Evolutionary conservation across 2,329 filamentous ascomycete genomes (phyloP), one percentile per base, ranked within the genome.

Genomic region (Helotiales sp.): DNA sequence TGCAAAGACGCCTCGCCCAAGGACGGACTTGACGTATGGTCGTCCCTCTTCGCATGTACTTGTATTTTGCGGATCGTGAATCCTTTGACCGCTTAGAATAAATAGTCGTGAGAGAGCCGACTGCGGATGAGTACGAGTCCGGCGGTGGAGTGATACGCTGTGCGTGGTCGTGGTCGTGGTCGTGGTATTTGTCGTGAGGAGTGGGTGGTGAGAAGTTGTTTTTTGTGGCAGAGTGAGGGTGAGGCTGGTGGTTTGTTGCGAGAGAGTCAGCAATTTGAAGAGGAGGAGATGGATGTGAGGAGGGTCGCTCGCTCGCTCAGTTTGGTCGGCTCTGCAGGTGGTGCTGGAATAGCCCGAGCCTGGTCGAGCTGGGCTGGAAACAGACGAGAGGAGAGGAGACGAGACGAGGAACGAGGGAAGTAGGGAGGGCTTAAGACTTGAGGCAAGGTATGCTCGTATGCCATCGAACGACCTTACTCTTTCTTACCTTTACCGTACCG

Each of bases 11-110:
- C 64, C 67, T 62, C 67, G 62, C 67, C 69, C 55, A 65, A 59
- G 61, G 57, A 32, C 47, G 50, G 30, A 63, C 64, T 70, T 67
- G 70, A 70, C 66, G 69, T 70, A 63, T 62, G 63, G 70, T 47
- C 40, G 20, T 63, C 47, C 54, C 54, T 50, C 54, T 65, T 69
- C 45, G 64, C 69, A 72, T 72, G 43, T 57, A 65, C 63, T 50
- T 37, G 30, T 60, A 13, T 40, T 26, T 22, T 34, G n/a, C 54
- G 43, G 20, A 61, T 52, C 20, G n/a, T 50, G 15, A 20, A 20
- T 15, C 47, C 43, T 49, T 61, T 43, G 13, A 3, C 55, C 57
- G 57, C 43, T n/a, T 60, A 10, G 28, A 52, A 49, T 22, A 17
- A 32, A 57, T 17, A 32, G 30, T 40, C 32, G 32, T 24, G 37